Evolutionary conservation across 1,284 basidiomycete genomes (phyloP).

Genomic region (Athelia sp.): DNA sequence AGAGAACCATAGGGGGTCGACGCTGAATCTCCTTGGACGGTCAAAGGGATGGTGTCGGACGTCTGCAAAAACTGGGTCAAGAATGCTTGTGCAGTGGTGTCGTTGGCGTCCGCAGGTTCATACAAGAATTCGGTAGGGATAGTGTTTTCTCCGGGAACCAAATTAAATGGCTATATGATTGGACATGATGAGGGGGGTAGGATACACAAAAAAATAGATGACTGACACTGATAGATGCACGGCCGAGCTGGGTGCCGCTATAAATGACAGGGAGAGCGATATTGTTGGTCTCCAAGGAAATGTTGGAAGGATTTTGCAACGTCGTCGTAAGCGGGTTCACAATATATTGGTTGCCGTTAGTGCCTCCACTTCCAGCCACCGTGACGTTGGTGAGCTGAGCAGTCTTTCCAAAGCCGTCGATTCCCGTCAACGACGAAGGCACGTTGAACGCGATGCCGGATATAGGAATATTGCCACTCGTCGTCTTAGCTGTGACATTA

Average conservation of each 20-base stretch:
- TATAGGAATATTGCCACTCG: slow-evolving; percentile 67
- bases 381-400: slow-evolving; percentile 48
- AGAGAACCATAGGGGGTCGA: slow-evolving; percentile 67
- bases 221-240: slow-evolving; percentile 54
- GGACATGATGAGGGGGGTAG: slow-evolving; percentile 2
- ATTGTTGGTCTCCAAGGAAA: slow-evolving; percentile 58
- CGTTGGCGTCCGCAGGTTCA: slow-evolving; percentile 56
- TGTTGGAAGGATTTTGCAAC: slow-evolving; percentile 64
- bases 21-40: slow-evolving; percentile 51
- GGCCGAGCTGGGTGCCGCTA: slow-evolving; percentile 49
- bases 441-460: slow-evolving; percentile 62
- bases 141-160: slow-evolving; percentile 56
- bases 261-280: slow-evolving; percentile 59
- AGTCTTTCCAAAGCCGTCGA: slow-evolving; percentile 48
- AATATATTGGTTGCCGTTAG: slow-evolving; percentile 50
- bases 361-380: slow-evolving; percentile 58
- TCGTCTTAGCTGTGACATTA: slow-evolving; percentile 57
- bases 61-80: slow-evolving; percentile 52
- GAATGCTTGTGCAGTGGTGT: slow-evolving; percentile 59
- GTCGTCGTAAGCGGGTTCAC: slow-evolving; percentile 46
- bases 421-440: slow-evolving; percentile 46
- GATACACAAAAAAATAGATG: neutral
- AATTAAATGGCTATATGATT: slow-evolving; percentile 43
- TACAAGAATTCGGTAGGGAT: slow-evolving; percentile 64
- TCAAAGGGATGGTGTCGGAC: slow-evolving; percentile 39